phyloP scores from a whole-genome alignment of 1,139 yeast genomes.

The Keqinozyma sinolaborantium region DNA sequence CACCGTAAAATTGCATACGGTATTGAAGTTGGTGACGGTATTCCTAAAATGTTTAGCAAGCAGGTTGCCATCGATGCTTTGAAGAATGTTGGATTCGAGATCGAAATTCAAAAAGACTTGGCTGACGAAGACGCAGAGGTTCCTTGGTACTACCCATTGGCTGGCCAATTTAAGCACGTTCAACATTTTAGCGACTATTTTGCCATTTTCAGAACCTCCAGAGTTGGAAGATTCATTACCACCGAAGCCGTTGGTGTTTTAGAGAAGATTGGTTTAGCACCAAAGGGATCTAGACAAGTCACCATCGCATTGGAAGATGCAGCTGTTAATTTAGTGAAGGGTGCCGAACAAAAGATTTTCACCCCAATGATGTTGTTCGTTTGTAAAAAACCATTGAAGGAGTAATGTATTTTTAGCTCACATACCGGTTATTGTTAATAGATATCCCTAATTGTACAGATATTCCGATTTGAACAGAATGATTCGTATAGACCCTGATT shows the following conservation, averaged over 20 bases:
- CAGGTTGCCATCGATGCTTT: constrained; percentile 88
- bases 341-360: constrained; percentile 84
- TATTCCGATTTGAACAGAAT: too few relatives aligned
- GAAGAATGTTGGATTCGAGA: constrained; percentile 81
- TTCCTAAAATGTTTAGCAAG: constrained; percentile 90
- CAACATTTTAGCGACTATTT: constrained; percentile 76
- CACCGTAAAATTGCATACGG: constrained; percentile 97
- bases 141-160: constrained; percentile 97
- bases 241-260: constrained; percentile 73
- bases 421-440: too few relatives aligned
- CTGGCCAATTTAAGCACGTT: constrained; percentile 89
- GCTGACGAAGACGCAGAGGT: constrained; percentile 80
- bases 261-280: constrained; percentile 86
- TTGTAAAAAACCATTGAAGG: constrained; percentile 66
- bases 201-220: constrained; percentile 88
- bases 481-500: too few relatives aligned
- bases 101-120: constrained; percentile 72
- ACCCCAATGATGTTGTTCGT: constrained; percentile 96
- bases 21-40: constrained; percentile 97
- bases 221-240: constrained; percentile 80
- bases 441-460: too few relatives aligned
- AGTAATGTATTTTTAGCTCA: too few relatives aligned
- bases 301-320: constrained; percentile 95
- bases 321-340: constrained; percentile 90
- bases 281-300: constrained; percentile 89